Evolutionary conservation across 2,329 filamentous ascomycete genomes (phyloP).

Genomic region (Metarhizium sp.): DNA sequence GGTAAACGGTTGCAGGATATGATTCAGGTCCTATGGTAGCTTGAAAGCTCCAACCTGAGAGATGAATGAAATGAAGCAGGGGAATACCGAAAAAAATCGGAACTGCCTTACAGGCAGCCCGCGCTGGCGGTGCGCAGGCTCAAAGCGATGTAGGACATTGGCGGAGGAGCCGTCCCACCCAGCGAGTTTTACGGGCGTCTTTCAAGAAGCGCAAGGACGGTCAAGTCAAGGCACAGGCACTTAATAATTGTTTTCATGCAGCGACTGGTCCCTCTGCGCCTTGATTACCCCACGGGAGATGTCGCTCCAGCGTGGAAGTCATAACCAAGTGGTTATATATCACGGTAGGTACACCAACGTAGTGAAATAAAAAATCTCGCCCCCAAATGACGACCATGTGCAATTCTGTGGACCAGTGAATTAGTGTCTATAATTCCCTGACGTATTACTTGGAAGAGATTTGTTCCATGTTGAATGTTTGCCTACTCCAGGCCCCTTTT

Average conservation of each 20-base stretch:
- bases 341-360: constrained; percentile 8
- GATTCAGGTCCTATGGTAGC: constrained; percentile 47
- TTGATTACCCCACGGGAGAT: constrained; percentile 1
- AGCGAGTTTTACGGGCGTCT: constrained; percentile 6
- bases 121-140: constrained; percentile 8
- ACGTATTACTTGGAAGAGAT: neutral
- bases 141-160: constrained; percentile 2
- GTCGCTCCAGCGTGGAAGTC: constrained; percentile 10
- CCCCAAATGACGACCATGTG: neutral
- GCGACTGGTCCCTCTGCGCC: constrained; percentile 17
- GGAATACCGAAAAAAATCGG: constrained; percentile 11
- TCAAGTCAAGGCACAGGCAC: neutral
- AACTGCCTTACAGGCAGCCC: constrained; percentile 8
- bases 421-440: neutral
- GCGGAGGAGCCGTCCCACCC: neutral
- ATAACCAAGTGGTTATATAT: constrained; percentile 19
- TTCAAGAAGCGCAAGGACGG: constrained; percentile 3
- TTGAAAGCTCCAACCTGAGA: constrained; percentile 55
- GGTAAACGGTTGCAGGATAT: constrained; percentile 15
- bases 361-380: constrained; percentile 8
- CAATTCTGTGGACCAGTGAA: neutral
- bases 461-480: neutral
- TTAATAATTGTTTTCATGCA: neutral
- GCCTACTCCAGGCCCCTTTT: neutral
- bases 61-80: constrained; percentile 10